phyloP scores from a whole-genome alignment of 257 asterid species.

The Solanum peruvianum region DNA sequence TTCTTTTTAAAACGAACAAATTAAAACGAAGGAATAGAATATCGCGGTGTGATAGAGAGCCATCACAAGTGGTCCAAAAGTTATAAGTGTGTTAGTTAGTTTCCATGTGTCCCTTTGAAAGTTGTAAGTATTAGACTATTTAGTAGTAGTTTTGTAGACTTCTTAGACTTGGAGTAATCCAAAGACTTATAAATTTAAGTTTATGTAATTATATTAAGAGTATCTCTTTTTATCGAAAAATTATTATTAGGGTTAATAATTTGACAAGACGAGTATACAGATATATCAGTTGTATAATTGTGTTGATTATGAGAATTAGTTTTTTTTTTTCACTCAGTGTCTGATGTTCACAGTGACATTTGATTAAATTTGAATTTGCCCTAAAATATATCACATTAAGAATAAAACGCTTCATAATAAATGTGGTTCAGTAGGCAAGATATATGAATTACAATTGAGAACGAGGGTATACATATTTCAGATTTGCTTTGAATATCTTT shows the following conservation, averaged over 20 bases:
- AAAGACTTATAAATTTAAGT: not conserved
- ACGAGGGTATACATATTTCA: not conserved
- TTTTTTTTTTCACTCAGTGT: no score
- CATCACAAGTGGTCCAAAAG: slow-evolving; percentile 50
- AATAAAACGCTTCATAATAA: no score
- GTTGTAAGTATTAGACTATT: not conserved
- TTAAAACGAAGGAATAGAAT: not conserved
- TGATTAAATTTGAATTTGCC: no score
- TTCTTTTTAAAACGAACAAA: not conserved
- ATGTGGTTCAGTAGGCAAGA: rapidly evolving
- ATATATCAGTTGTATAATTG: not conserved
- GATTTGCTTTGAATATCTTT: not conserved
- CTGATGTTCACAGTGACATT: rapidly evolving
- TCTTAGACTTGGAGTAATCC: not conserved
- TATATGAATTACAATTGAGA: not conserved
- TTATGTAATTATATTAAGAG: not conserved
- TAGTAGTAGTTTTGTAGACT: not conserved
- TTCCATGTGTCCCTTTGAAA: slow-evolving; percentile 31
- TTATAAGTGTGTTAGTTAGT: slow-evolving; percentile 10
- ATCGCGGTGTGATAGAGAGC: slow-evolving; percentile 2
- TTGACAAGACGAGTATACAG: not conserved
- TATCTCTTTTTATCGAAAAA: not conserved
- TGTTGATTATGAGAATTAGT: not conserved
- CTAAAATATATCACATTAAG: no score
- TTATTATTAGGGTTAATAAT: not conserved